Percentiles rank a stretch among this genome's conserved stretches.
phyloP scores from a whole-genome alignment of 495 filamentous ascomycete species.

The Astrothelium subdiscretum region DNA sequence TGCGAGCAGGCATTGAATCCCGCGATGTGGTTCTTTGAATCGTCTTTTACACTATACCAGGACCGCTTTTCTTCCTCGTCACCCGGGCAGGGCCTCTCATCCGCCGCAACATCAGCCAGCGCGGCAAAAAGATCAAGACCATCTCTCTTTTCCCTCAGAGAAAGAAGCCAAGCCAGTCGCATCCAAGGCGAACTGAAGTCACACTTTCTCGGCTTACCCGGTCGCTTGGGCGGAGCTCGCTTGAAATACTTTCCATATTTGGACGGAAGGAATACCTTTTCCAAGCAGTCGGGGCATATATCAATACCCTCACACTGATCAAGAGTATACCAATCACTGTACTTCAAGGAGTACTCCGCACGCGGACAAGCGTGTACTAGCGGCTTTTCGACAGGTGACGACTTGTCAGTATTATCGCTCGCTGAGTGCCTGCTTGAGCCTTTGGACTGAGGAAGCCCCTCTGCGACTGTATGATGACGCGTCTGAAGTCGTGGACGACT shows the following conservation, averaged over 20 bases:
- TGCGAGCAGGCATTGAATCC: conserved; percentile 40
- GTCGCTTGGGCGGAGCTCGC: conserved; percentile 32
- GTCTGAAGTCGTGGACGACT: conserved; percentile 6
- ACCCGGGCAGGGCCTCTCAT: conserved; percentile 39
- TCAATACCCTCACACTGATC: conserved; percentile 42
- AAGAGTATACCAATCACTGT: conserved; percentile 57
- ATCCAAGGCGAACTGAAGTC: conserved; percentile 54
- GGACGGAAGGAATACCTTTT: conserved; percentile 40
- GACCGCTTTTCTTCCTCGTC: conserved; percentile 9
- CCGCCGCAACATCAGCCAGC: conserved; percentile 35
- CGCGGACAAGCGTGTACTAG: conserved; percentile 42
- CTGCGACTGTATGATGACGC: conserved; percentile 8
- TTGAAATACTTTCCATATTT: conserved; percentile 43
- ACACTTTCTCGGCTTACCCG: conserved; percentile 37
- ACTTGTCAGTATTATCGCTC: neutral
- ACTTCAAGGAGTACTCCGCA: conserved; percentile 34
- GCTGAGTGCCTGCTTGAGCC: neutral
- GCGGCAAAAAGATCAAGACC: conserved; percentile 44
- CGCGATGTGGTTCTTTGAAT: conserved; percentile 36
- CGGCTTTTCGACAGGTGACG: neutral
- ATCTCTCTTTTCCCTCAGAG: conserved; percentile 41
- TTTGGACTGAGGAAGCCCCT: neutral
- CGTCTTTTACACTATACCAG: conserved; percentile 52
- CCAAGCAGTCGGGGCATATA: conserved; percentile 53
- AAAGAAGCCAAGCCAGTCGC: conserved; percentile 55